Conservation (phyloP, 805 yeast species). For the Blastobotrys terrestris region DNA sequence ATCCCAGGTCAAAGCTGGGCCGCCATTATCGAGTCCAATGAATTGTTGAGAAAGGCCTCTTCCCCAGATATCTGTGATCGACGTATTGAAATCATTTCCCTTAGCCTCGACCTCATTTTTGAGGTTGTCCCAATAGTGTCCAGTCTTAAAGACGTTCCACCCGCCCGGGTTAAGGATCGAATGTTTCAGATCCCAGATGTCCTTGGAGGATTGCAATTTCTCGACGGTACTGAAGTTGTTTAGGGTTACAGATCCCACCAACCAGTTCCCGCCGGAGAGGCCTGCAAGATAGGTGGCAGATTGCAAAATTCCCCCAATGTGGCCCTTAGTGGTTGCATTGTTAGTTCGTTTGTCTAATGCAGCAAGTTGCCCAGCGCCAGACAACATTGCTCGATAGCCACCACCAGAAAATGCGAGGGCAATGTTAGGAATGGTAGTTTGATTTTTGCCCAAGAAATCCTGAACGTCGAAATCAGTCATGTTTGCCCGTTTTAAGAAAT, state of each 20-base stretch:
- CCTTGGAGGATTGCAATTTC: slow-evolving; percentile 41
- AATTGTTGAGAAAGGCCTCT: slow-evolving; percentile 68
- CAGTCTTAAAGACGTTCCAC: slow-evolving; percentile 45
- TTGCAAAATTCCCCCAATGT: slow-evolving; percentile 71
- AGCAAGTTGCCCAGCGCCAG: slow-evolving; percentile 77
- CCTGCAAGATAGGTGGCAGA: slow-evolving; percentile 67
- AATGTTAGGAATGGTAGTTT: slow-evolving; percentile 25
- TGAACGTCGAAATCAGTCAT: slow-evolving; percentile 44
- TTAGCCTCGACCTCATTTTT: slow-evolving; percentile 48
- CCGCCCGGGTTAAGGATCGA: slow-evolving; percentile 62
- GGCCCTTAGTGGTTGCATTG: slow-evolving; percentile 40
- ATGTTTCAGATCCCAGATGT: slow-evolving; percentile 64
- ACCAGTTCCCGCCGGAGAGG: slow-evolving; percentile 82
- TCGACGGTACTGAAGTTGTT: slow-evolving; percentile 72
- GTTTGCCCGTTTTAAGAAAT: slow-evolving; percentile 40
- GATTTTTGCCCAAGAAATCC: slow-evolving; percentile 20
- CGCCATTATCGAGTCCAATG: slow-evolving; percentile 54
- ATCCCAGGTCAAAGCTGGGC: slow-evolving; percentile 56
- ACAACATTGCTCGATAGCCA: slow-evolving; percentile 83
- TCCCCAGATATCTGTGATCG: slow-evolving; percentile 80
- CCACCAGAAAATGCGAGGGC: slow-evolving; percentile 72
- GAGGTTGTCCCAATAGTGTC: slow-evolving; percentile 41
- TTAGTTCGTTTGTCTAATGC: slow-evolving; percentile 72
- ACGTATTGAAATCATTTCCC: slow-evolving; percentile 43
- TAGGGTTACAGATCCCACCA: slow-evolving; percentile 58